Evolutionary conservation across 2,329 filamentous ascomycete species (phyloP), one percentile per base, ranked within the genome.

Genomic region (Colletotrichum cordylinicola): DNA sequence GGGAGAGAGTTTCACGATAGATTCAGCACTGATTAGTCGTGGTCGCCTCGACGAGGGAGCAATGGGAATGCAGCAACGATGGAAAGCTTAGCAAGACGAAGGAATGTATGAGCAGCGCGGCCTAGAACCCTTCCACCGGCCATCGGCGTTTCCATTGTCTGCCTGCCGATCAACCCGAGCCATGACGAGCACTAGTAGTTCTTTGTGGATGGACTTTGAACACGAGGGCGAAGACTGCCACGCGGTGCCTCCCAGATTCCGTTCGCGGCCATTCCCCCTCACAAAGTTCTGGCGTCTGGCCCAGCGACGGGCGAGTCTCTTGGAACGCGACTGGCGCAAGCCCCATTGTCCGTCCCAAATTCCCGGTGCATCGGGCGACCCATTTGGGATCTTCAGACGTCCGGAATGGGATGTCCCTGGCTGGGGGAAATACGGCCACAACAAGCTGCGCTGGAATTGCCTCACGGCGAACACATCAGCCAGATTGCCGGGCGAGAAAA

Each of bases 1-100:
- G 31, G 58, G 35, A 48, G 39, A 35, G 43, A 72, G 73, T 75
- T 73, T 75, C 73, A 75, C 69, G 73, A 74, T 21, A 58, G 58
- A 43, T 56, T 71, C 67, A 71, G 60, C 18, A 43, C 6, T 43
- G 29, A 8, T 43, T 68, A 64, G 39, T 5, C 31, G 52, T 33
- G 29, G 27, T 18, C 31, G 21, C 8, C 15, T 43, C 31, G 35
- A 31, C 33, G 64, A 65, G 60, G 56, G 48, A 72, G 56, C 55
- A 43, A 15, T 62, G 64, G 64, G 43, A 35, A 67, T 27, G 52
- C 18, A 21, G 43, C n/a, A 37, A 31, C 13, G 35, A 35, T 48
- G 24, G 15, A 37, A 67, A 58, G 62, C 62, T 68, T 64, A 65
- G 43, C 35, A 64, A 21, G 58, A 35, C 33, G 48, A 39, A 43